Conservation (phyloP, 2,329 filamentous ascomycete species). For the Pezicula radicicola region DNA sequence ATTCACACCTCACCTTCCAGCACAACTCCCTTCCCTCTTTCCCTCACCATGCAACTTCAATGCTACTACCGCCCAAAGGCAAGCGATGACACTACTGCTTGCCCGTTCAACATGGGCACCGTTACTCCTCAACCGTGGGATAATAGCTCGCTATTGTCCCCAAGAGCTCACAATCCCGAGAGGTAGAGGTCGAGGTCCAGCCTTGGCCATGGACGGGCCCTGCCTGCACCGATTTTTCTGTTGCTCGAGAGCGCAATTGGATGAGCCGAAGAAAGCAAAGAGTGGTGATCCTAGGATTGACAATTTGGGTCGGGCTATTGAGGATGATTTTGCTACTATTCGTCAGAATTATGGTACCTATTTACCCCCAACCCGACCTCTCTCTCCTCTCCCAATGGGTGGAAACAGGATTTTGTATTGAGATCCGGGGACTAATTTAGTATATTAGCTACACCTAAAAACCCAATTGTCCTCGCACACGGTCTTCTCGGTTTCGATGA, state of each 20-base stretch:
- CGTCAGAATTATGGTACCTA: constrained; percentile 51
- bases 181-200: no score
- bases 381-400: not conserved
- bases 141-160: no score
- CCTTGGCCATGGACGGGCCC: not conserved
- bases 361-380: no score
- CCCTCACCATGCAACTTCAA: constrained; percentile 16
- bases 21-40: constrained; percentile 8
- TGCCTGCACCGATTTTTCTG: not conserved
- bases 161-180: no score
- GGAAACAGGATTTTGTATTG: not conserved
- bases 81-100: constrained; percentile 23
- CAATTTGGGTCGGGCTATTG: constrained; percentile 49
- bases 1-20: constrained; percentile 11
- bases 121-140: not conserved
- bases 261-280: constrained; percentile 8
- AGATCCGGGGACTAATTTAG: constrained; percentile 2
- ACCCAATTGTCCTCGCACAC: constrained; percentile 64
- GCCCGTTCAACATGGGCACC: constrained; percentile 21
- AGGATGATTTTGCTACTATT: constrained; percentile 60
- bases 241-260: not conserved
- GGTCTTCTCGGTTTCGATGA: constrained; percentile 63
- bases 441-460: constrained; percentile 45
- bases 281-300: constrained; percentile 44
- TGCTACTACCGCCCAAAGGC: constrained; percentile 8